Evolutionary conservation across 768 basidiomycete genomes (phyloP).

Genomic region (Rhodotorula toruloides): DNA sequence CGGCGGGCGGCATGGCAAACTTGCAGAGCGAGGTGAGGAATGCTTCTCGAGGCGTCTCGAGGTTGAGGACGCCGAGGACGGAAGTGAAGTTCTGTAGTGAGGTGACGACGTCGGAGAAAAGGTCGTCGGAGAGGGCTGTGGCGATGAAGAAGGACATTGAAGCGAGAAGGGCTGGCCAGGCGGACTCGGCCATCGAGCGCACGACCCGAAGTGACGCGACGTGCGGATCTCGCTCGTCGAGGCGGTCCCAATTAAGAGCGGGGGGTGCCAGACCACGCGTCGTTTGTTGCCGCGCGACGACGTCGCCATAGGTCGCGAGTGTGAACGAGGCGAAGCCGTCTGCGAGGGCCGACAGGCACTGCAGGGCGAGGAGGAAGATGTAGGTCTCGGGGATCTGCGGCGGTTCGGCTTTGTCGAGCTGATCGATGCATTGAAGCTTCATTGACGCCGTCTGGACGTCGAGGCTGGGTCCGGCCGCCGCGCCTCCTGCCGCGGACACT

Average conservation of each 20-base stretch:
- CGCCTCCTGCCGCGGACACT: constrained; percentile 63
- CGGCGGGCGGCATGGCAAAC: constrained; percentile 80
- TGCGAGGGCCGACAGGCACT: constrained; percentile 77
- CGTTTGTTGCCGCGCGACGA: constrained; percentile 30
- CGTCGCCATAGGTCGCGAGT: constrained; percentile 63
- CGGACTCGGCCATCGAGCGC: constrained; percentile 71
- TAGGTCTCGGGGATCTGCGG: constrained; percentile 91
- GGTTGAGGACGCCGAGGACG: constrained; percentile 79
- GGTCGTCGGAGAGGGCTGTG: constrained; percentile 83
- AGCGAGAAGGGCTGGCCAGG: constrained; percentile 89
- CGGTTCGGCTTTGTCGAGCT: constrained; percentile 93
- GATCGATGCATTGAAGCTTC: constrained; percentile 65
- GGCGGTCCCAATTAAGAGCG: constrained; percentile 59
- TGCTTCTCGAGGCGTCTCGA: constrained; percentile 83
- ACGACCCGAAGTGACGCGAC: constrained; percentile 61
- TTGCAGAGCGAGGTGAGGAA: constrained; percentile 87
- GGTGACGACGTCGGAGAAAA: constrained; percentile 78
- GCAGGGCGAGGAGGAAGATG: constrained; percentile 82
- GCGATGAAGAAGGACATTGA: constrained; percentile 77
- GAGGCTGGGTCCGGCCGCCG: constrained; percentile 57
- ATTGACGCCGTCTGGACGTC: constrained; percentile 16
- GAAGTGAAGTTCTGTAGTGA: constrained; percentile 79
- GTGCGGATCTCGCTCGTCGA: constrained; percentile 55
- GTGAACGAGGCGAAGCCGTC: constrained; percentile 75
- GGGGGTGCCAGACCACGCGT: constrained; percentile 55